Evolutionary conservation across 2,329 filamentous ascomycete genomes (phyloP).

Genomic region (Westerdykella aurantiaca): DNA sequence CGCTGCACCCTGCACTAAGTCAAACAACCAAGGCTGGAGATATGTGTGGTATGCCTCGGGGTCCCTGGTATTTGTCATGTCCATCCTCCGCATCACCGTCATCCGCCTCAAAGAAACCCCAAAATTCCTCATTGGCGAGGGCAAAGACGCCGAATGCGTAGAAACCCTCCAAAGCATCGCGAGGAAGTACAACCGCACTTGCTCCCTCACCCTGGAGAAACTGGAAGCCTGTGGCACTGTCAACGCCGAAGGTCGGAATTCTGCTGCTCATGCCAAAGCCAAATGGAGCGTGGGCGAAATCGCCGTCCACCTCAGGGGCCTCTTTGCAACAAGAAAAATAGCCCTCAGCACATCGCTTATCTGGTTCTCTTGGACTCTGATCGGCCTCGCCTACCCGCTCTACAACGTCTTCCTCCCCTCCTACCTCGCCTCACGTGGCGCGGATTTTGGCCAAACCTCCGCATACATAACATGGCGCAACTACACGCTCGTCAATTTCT

Average conservation of each 20-base stretch:
- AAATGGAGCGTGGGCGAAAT: slow-evolving; percentile 39
- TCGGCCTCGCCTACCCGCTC: slow-evolving; percentile 67
- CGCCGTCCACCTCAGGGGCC: slow-evolving; percentile 54
- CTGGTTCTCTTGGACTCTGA: slow-evolving; percentile 64
- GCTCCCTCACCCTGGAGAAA: slow-evolving; percentile 46
- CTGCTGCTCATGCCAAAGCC: slow-evolving; percentile 19
- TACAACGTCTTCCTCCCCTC: slow-evolving; percentile 68
- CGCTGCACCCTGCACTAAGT: slow-evolving; percentile 43
- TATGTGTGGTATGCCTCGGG: slow-evolving; percentile 53
- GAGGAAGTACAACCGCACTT: slow-evolving; percentile 48
- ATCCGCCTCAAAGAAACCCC: slow-evolving; percentile 53
- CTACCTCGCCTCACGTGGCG: slow-evolving; percentile 58
- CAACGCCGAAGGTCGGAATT: slow-evolving; percentile 11
- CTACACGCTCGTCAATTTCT: slow-evolving; percentile 64
- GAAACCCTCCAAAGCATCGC: slow-evolving; percentile 47
- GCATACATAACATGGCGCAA: slow-evolving; percentile 62
- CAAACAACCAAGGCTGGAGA: slow-evolving; percentile 53
- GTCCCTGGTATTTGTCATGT: slow-evolving; percentile 50
- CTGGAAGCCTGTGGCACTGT: slow-evolving; percentile 44
- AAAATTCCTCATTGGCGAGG: slow-evolving; percentile 52
- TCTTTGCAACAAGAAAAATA: slow-evolving; percentile 59
- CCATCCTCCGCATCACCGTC: slow-evolving; percentile 48
- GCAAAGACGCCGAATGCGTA: slow-evolving; percentile 48
- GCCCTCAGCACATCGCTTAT: slow-evolving; percentile 58
- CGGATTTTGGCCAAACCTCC: slow-evolving; percentile 48